Evolutionary conservation across 2,329 filamentous ascomycete genomes (phyloP), one percentile per base, ranked within the genome.

Genomic region (Balansia obtecta): DNA sequence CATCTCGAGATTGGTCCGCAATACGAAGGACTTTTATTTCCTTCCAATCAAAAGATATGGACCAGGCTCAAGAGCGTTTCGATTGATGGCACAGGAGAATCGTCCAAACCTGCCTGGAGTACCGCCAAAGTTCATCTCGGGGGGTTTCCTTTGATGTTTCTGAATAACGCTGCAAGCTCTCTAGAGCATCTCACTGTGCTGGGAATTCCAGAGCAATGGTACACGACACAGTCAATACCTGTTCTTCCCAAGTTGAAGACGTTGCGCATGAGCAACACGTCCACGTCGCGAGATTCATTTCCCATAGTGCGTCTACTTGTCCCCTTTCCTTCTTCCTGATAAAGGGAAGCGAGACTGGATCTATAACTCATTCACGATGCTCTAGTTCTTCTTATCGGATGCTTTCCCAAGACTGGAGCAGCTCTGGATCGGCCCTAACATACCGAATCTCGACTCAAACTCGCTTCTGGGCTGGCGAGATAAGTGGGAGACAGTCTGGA

Each of bases 331-430:
- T 27, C 22, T 27, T 27, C 22, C 22, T 6, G 6, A 27, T 22
- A 11, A 20, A 22, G 27, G 15, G 33, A 42, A 33, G 2, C 27
- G 20, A 45, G 15, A 34, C 22, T 27, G 22, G 22, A n/a, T n/a
- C 6, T 18, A 7, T 37, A 16, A n/a, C 43, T 45, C 5, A 45
- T n/a, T 33, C 30, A 15, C 13, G 4, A 22, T n/a, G 3, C 38
- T 12, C 5, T 18, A 67, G 64, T 58, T 64, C 41, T 42, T 46
- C 10, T 42, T 53, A 10, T 49, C 52, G 3, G 42, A 34, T 10
- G 37, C 52, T 15, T 53, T 51, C 12, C 65, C 62, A 11, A 54
- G 52, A 0, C 40, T 67, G 12, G 58, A 68, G 47, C 65, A 68
- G 45, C 53, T 68, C 2, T 63, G 57, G 54, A 51, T 68, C 33